These are phyloP conservation scores for Fusarium musae DNA, from an alignment of 2,329 filamentous ascomycete genomes.

Conservation along the genomic window DNA sequence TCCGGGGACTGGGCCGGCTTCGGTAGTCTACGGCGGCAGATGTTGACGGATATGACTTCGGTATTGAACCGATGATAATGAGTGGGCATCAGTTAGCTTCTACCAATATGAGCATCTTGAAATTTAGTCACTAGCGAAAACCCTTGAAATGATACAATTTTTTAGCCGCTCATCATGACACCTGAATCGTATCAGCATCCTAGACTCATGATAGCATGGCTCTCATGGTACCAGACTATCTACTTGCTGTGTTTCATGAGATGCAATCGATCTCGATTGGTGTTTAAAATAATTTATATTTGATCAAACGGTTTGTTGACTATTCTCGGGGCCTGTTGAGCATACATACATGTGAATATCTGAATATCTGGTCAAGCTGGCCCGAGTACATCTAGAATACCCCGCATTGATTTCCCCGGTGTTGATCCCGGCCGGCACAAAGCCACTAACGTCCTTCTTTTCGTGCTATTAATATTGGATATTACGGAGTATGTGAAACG, in stretches of 20 bases:
- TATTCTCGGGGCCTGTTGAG: not conserved
- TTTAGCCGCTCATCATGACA: conserved; percentile 10
- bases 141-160: not conserved
- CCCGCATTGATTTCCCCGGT: not conserved
- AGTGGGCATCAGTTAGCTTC: not conserved
- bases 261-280: not conserved
- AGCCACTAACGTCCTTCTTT: not conserved
- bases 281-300: not conserved
- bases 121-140: not conserved
- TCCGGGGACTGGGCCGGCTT: conserved; percentile 14
- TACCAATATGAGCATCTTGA: not conserved
- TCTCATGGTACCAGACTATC: not conserved
- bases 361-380: not conserved
- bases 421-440: not conserved
- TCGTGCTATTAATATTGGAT: not conserved
- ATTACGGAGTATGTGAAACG: not conserved
- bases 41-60: conserved; percentile 5
- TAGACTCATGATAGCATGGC: conserved; percentile 11
- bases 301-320: not conserved
- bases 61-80: not conserved
- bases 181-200: not conserved
- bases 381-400: not conserved
- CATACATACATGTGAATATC: not conserved
- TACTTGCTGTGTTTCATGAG: not conserved
- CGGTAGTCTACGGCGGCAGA: conserved; percentile 39